Percentiles rank a stretch among this genome's conserved stretches.
phyloP scores from a whole-genome alignment of 1,284 basidiomycete species.

The Ceratobasidium sp. region DNA sequence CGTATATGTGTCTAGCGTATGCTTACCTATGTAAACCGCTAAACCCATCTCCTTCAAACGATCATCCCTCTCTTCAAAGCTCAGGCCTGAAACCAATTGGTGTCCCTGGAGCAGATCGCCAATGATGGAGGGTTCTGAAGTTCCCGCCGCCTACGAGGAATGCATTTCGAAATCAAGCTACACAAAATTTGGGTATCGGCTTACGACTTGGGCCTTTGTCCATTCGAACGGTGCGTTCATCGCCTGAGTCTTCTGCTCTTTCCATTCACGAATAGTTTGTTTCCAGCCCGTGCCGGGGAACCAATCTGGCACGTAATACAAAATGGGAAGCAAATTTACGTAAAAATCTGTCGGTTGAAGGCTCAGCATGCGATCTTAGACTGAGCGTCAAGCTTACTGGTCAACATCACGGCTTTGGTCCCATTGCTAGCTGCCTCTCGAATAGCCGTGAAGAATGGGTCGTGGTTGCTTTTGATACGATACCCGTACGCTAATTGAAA shows the following conservation, averaged over 20 bases:
- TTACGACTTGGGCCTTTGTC: conserved; percentile 26
- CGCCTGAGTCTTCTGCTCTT: conserved; percentile 1
- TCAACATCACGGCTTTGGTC: background rate
- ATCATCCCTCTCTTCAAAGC: background rate
- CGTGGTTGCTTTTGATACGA: background rate
- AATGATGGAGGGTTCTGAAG: background rate
- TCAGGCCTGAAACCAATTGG: background rate
- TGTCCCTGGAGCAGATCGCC: conserved; percentile 4
- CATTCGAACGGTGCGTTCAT: background rate
- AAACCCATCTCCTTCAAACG: conserved; percentile 7
- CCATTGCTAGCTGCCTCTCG: background rate
- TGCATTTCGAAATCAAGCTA: background rate
- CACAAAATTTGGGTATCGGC: background rate
- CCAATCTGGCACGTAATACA: conserved; percentile 15
- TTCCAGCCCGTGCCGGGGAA: conserved; percentile 24
- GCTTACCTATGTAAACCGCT: background rate
- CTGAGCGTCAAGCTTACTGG: background rate
- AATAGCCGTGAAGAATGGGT: background rate
- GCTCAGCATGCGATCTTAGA: background rate
- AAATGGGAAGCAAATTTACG: conserved; percentile 15
- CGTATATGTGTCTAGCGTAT: background rate
- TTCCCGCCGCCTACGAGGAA: background rate
- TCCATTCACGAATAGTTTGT: conserved; percentile 13
- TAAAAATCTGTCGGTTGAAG: conserved; percentile 1
- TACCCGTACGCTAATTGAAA: conserved; percentile 21